Base-by-base conservation (phyloP, 2,329 filamentous ascomycete genomes). In the Coniochaeta sp. region DNA sequence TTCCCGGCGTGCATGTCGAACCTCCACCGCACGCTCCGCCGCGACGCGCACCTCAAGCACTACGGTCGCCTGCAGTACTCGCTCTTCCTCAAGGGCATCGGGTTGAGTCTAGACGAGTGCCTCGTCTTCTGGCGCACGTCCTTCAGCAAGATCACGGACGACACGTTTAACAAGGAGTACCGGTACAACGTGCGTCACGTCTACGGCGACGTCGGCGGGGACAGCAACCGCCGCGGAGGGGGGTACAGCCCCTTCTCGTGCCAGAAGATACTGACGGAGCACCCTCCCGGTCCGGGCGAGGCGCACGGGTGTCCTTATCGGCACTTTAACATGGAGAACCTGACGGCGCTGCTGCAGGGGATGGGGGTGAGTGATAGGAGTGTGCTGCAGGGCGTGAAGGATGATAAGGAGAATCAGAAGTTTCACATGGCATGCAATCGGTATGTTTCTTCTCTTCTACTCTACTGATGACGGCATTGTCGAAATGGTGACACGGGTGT, bases 161-260 rank as follows among this genome's bases (percentile, higher is more conserved):
- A 97, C 62, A 86, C 86, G 31, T 99, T 97, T 78, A 95, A 95
- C 71, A 97, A 96, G 65, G 91, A 96, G 65, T 97, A 99, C 72
- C 82, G 88, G 42, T 99, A 99, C 78, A 97, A 99, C 66, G 82
- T 97, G 53, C 87, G 91, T n/a, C 92, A 99, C 76, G 70, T 78
- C 1, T 99, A 97, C 67, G 94, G 94, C 58, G 92, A 97, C 62
- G 94, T 97, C 1, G 94, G 94, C 51, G 92, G 92, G 53, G 92
- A 97, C 68, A 78, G 84, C 18, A 96, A 95, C 65, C 82, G 92
- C 28, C 82, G 92, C 51, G 87, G 91, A 38, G 81, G 87, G 51
- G 92, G 92, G 18, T 96, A 96, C 67, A 88, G 87, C 48, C 90
- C 94, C 0, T 95, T 90, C 64, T 94, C 88, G 51, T 99, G 94